A percentile compares a stretch with the other conserved stretches of the same genome.
Conservation (phyloP, 345 rosid genomes). For the Salix arbutifolia region DNA sequence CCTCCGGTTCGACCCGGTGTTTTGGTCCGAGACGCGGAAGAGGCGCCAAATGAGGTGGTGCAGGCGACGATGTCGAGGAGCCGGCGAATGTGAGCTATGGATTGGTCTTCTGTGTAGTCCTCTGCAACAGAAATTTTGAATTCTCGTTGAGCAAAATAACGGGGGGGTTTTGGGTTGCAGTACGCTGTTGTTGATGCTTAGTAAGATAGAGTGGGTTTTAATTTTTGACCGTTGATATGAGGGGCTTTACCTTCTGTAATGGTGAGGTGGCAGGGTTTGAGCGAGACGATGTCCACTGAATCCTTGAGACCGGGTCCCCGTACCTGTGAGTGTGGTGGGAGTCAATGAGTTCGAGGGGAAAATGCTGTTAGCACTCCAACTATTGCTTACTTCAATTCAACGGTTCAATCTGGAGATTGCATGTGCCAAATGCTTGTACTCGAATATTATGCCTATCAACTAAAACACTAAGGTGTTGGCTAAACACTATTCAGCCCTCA, state of each 20-base stretch:
- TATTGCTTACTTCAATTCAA: neutral
- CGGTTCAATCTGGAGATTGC: too few species aligned
- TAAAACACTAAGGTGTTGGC: too few species aligned
- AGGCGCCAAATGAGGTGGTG: conserved; percentile 33
- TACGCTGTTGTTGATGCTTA: neutral
- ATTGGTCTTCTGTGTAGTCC: conserved; percentile 26
- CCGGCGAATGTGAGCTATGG: conserved; percentile 28
- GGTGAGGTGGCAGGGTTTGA: conserved; percentile 87
- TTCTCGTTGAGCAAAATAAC: neutral
- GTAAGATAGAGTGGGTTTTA: neutral
- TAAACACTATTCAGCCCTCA: too few species aligned
- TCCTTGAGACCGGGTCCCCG: conserved; percentile 81
- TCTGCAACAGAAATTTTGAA: conserved; percentile 17
- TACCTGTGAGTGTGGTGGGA: conserved; percentile 36
- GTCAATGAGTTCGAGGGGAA: neutral
- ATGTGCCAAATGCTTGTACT: too few species aligned
- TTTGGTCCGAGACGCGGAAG: conserved; percentile 43
- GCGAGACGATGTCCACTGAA: conserved; percentile 67
- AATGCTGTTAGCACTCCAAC: neutral
- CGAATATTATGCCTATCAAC: too few species aligned
- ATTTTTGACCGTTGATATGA: conserved; percentile 14
- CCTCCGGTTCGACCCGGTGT: conserved; percentile 31
- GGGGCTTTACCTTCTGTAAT: conserved; percentile 48
- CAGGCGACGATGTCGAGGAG: conserved; percentile 35
- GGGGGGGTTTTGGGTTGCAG: neutral